Percentiles rank a stretch among this genome's conserved stretches.
phyloP scores from a whole-genome alignment of 2,329 filamentous ascomycete genomes.

The Colletotrichum phormii region DNA sequence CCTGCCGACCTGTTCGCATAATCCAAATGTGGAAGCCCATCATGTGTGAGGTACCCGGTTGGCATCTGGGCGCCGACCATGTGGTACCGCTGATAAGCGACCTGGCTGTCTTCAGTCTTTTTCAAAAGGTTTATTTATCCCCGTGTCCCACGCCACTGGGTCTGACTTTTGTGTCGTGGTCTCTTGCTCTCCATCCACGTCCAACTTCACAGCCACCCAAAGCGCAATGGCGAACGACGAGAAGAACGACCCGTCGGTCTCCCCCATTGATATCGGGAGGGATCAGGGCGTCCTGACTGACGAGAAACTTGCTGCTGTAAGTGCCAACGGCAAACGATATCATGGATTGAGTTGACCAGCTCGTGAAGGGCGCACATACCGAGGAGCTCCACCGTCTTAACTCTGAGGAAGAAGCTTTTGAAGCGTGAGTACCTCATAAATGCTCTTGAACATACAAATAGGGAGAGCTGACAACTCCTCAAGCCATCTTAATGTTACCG shows the following conservation, averaged over 20 bases:
- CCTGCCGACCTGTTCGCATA: background rate
- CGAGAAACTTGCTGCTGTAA: slow-evolving; percentile 27
- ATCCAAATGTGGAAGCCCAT: slow-evolving; percentile 1
- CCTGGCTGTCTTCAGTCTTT: background rate
- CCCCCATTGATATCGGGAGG: slow-evolving; percentile 28
- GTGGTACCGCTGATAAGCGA: slow-evolving; percentile 34
- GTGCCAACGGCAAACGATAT: background rate
- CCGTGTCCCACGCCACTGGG: background rate
- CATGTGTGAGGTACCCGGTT: slow-evolving; percentile 5
- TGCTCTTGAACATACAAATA: too few species aligned
- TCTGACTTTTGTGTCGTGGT: background rate
- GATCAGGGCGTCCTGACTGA: slow-evolving; percentile 25
- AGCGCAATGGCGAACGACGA: slow-evolving; percentile 33
- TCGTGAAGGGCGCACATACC: background rate
- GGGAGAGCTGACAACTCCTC: background rate
- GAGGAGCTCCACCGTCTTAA: slow-evolving; percentile 22
- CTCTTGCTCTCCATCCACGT: background rate
- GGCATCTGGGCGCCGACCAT: slow-evolving; percentile 18
- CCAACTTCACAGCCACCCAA: background rate
- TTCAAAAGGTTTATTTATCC: slow-evolving; percentile 22
- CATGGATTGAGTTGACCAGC: background rate
- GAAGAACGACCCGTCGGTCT: slow-evolving; percentile 20
- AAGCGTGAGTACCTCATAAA: slow-evolving; percentile 8
- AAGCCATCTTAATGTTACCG: slow-evolving; percentile 50
- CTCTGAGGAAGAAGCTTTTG: slow-evolving; percentile 31